These are phyloP conservation scores for Penstemon barbatus DNA, from an alignment of 257 asterid species.

Conservation along the genomic window DNA sequence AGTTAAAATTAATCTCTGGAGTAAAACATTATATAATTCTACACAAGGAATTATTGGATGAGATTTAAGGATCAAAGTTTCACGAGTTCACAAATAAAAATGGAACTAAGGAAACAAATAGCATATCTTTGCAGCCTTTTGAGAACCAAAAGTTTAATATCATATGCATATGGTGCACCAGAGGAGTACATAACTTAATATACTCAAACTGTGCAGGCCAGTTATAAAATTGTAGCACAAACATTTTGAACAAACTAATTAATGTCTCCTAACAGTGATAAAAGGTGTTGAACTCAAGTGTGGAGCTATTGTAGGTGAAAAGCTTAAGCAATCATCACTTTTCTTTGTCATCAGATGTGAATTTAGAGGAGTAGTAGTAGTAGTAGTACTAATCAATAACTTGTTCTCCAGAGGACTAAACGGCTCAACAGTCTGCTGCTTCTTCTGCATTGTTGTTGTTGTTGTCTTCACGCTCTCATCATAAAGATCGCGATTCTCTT, in stretches of 20 bases:
- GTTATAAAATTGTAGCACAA: not conserved
- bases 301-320: conserved; percentile 36
- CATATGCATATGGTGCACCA: conserved; percentile 28
- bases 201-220: conserved; percentile 14
- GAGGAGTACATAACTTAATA: conserved; percentile 27
- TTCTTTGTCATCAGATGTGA: conserved; percentile 20
- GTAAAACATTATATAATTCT: no score
- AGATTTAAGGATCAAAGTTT: no score
- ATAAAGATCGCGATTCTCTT: conserved; percentile 43
- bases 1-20: no score
- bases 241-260: not conserved
- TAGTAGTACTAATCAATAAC: conserved; percentile 30
- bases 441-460: not conserved
- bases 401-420: conserved; percentile 54
- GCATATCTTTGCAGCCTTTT: not conserved
- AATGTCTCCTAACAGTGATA: conserved; percentile 38
- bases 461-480: conserved; percentile 33
- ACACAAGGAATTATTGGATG: no score
- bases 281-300: conserved; percentile 45
- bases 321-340: conserved; percentile 19
- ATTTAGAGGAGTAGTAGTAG: conserved; percentile 28
- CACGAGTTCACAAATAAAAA: no score
- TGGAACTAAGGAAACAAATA: no score
- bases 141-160: not conserved
- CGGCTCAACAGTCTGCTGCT: conserved; percentile 33